Base-by-base conservation (phyloP, 1,284 basidiomycete genomes). In the Golubevia pallescens region DNA sequence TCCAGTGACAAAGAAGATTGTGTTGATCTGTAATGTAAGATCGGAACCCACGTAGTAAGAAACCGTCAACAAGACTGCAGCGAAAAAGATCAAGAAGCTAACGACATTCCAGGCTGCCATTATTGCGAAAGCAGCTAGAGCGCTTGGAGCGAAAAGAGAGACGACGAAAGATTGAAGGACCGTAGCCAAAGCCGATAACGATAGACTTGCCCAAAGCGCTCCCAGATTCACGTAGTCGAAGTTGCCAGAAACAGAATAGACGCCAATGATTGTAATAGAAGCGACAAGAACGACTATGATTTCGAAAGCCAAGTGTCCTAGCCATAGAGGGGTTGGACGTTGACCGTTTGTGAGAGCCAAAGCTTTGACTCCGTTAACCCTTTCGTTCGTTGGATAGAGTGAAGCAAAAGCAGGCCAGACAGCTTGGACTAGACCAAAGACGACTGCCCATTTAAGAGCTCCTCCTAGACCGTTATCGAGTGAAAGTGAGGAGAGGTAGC, bases 261-360 rank as follows among this genome's bases (percentile, higher is more conserved):
- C 80, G 56, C 92, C 88, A 16, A 89, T 87, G 57, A 93, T 88
- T 56, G 92, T 85, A 0, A 90, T 90, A 0, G 91, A 88, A 16
- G 89, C 82, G 38, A 91, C 80, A 16, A 90, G 65, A 1, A 89
- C 88, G 71, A 89, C 89, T 2, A 92, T 88, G 0, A 90, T 87
- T 78, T 93, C 93, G 82, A 92, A 92, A 72, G 91, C 86, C 4
- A 93, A 87, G 84, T 93, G 92, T 0, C 92, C 92, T 1, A 93
- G 86, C 92, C 92, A 93, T 23, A 93, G 87, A 0, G 91, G 91
- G 32, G 90, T 84, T 3, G 92, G 92, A 62, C 90, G 88, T 34
- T 93, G 87, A 0, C 92, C 92, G 77, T 93, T 93, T 38, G 91
- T 92, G 28, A 91, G 86, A 69, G 92, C 90, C 91, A 92, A 93